Percentiles rank a stretch among this genome's conserved stretches.
Evolutionary conservation across 192 early-diverging fungal genomes (phyloP).

Genomic region (Obelidium mucronatum): DNA sequence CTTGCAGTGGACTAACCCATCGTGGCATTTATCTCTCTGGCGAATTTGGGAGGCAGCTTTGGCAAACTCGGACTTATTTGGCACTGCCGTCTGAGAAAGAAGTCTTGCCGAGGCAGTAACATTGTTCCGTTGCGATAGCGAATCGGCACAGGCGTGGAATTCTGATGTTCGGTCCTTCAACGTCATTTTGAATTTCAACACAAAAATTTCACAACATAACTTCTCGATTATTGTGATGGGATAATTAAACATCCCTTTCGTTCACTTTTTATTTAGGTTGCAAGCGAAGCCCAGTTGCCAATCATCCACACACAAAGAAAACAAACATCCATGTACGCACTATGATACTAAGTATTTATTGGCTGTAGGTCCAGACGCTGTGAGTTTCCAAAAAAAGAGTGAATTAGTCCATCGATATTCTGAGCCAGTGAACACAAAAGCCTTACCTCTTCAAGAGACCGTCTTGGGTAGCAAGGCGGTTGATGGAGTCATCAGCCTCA

Average conservation of each 20-base stretch:
- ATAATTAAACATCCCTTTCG: neutral
- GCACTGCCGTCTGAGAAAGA: slow-evolving; percentile 47
- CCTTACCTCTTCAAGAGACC: slow-evolving; percentile 71
- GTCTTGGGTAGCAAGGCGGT: slow-evolving; percentile 85
- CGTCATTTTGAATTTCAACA: slow-evolving; percentile 33
- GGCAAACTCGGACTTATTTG: slow-evolving; percentile 80
- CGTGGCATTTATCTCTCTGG: slow-evolving; percentile 86
- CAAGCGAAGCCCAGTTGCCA: neutral
- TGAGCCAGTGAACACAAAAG: neutral
- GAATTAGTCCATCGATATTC: too few relatives aligned
- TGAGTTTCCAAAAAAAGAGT: neutral
- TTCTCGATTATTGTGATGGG: neutral
- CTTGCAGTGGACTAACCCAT: slow-evolving; percentile 41
- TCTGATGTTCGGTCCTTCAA: slow-evolving; percentile 82
- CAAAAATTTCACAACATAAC: too few relatives aligned
- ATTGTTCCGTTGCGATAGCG: slow-evolving; percentile 62
- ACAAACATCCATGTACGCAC: neutral
- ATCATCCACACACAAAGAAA: neutral
- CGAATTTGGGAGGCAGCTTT: slow-evolving; percentile 81
- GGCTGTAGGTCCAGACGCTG: slow-evolving; percentile 51
- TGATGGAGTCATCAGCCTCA: slow-evolving; percentile 96
- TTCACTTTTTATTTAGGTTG: neutral
- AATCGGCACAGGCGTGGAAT: slow-evolving; percentile 83
- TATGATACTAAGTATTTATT: slow-evolving; percentile 35
- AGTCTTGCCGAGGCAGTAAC: slow-evolving; percentile 30